A percentile compares a stretch with the other conserved stretches of the same genome.
Conservation (phyloP, 2,329 filamentous ascomycete genomes). For the Elsinoe arachidis region DNA sequence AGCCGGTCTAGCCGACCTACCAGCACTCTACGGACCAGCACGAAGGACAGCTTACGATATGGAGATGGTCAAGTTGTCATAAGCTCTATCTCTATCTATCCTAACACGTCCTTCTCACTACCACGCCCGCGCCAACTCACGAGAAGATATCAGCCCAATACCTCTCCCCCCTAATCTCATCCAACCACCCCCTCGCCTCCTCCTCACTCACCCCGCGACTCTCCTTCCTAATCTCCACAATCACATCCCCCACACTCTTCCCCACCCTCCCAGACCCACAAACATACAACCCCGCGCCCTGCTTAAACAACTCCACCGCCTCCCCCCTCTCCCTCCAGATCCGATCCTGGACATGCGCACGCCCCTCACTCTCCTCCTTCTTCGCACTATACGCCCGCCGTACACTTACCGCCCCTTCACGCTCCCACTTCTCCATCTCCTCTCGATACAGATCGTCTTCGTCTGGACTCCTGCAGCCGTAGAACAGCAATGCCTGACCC, state of each 20-base stretch:
- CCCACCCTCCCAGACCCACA: constrained; percentile 50
- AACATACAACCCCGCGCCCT: constrained; percentile 52
- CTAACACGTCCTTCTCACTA: too few relatives aligned
- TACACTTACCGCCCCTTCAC: constrained; percentile 52
- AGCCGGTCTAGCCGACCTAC: too few relatives aligned
- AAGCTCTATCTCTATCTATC: too few relatives aligned
- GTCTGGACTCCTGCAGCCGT: constrained; percentile 50
- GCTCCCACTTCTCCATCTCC: constrained; percentile 52
- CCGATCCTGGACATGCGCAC: constrained; percentile 46
- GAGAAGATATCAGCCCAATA: constrained; percentile 16
- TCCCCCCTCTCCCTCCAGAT: constrained; percentile 41
- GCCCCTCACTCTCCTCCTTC: constrained; percentile 37
- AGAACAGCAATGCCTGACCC: constrained; percentile 51
- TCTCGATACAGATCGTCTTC: constrained; percentile 53
- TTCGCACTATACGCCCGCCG: constrained; percentile 51
- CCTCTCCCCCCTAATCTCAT: constrained; percentile 23
- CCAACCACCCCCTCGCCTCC: constrained; percentile 22
- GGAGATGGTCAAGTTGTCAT: too few relatives aligned
- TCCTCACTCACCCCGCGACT: constrained; percentile 28
- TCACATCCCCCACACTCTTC: constrained; percentile 34
- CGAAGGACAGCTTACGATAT: too few relatives aligned
- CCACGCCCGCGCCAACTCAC: neutral
- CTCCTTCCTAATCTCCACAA: constrained; percentile 38
- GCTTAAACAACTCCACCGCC: constrained; percentile 37
- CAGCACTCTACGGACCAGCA: too few relatives aligned